Percentiles rank a stretch among this genome's conserved stretches.
phyloP scores from a whole-genome alignment of 2,329 filamentous ascomycete species.

The Macrophomina tecta region DNA sequence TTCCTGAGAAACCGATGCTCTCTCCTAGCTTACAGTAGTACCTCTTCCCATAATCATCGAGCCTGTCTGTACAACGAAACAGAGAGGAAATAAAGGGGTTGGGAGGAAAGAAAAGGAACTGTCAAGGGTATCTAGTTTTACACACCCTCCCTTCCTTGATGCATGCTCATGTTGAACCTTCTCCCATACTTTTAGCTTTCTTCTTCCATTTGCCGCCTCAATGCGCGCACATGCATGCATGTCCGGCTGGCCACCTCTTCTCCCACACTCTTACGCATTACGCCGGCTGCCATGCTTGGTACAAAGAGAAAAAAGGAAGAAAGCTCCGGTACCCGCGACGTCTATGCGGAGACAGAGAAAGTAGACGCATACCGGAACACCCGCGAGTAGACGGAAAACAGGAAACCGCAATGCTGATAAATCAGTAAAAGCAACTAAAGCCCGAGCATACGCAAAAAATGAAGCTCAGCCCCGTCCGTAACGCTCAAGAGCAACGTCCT shows the following conservation, averaged over 20 bases:
- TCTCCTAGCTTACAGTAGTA: neutral
- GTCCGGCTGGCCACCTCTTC: neutral
- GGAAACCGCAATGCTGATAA: neutral
- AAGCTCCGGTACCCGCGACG: neutral
- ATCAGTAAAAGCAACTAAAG: neutral
- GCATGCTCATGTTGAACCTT: neutral
- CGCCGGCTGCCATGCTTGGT: conserved; percentile 9
- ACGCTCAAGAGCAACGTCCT: conserved; percentile 3
- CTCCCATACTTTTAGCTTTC: neutral
- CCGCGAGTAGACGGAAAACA: neutral
- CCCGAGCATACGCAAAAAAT: conserved; percentile 1
- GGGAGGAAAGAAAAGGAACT: neutral
- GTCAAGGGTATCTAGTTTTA: neutral
- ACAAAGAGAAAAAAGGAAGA: neutral
- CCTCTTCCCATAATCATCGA: neutral
- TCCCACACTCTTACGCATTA: neutral
- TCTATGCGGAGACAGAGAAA: conserved; percentile 5
- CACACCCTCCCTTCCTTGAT: neutral
- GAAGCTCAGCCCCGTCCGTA: neutral
- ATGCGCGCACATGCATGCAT: neutral
- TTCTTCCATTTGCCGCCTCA: neutral
- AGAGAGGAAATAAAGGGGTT: neutral
- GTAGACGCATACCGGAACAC: neutral
- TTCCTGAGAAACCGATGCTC: neutral
- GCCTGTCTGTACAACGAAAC: neutral